Conservation (phyloP, 129 eudicot genomes). For the Pseudognaphalium luteoalbum region DNA sequence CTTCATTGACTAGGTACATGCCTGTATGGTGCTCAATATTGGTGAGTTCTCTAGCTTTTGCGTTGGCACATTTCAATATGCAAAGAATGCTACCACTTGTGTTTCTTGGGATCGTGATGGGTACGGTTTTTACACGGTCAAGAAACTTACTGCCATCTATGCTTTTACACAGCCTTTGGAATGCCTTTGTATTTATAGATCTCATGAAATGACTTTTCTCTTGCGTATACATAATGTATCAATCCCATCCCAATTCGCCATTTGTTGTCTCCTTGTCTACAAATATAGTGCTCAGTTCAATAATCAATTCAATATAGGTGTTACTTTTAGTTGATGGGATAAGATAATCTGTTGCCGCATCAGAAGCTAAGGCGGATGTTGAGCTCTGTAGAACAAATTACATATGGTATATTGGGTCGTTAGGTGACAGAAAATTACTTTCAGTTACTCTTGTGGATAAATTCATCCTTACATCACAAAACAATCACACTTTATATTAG, state of each 20-base stretch:
- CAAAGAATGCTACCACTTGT: constrained; percentile 69
- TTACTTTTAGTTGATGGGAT: constrained; percentile 2
- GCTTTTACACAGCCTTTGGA: constrained; percentile 75
- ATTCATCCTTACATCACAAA: not conserved
- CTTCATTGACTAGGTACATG: constrained; percentile 74
- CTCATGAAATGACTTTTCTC: constrained; percentile 49
- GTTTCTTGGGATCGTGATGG: constrained; percentile 63
- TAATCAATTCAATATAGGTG: not conserved
- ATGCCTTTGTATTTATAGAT: constrained; percentile 73
- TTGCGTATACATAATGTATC: not conserved
- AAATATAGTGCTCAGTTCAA: constrained; percentile 12
- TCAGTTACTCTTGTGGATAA: not conserved
- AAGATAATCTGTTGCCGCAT: not conserved
- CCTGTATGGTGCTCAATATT: constrained; percentile 70
- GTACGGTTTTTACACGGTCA: constrained; percentile 59
- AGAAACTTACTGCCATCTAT: constrained; percentile 62
- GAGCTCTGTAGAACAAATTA: not conserved
- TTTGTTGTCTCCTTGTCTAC: constrained; percentile 12
- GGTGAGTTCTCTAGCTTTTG: constrained; percentile 66
- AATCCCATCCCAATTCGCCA: not conserved
- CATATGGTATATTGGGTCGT: not conserved
- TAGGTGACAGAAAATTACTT: not conserved
- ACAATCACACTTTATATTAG: not conserved
- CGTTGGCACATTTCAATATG: constrained; percentile 67
- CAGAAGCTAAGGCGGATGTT: not conserved